These are phyloP conservation scores for Aureobasidium uvarum DNA, from an alignment of 2,329 filamentous ascomycete species.

Conservation along the genomic window DNA sequence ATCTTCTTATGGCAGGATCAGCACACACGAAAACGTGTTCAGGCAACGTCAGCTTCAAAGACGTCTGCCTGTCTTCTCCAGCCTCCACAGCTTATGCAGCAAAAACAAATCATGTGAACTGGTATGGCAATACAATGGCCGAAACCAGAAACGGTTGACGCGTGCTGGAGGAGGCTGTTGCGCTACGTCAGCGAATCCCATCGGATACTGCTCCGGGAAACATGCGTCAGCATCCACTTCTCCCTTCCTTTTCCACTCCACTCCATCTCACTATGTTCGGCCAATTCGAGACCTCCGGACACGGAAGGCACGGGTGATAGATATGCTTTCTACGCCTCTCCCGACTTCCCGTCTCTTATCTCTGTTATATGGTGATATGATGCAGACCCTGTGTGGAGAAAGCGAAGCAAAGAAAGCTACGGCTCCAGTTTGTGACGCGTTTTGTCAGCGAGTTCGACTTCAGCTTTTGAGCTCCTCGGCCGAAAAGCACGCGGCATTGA, in stretches of 20 bases:
- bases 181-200: not conserved
- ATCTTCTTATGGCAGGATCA: conserved; percentile 5
- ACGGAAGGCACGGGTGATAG: conserved; percentile 11
- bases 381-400: conserved; percentile 10
- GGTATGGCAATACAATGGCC: not conserved
- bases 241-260: not conserved
- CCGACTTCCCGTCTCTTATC: conserved; percentile 14
- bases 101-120: not conserved
- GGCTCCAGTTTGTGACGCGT: conserved; percentile 13
- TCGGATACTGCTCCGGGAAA: conserved; percentile 1
- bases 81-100: not conserved
- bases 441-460: conserved; percentile 6
- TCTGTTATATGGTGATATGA: not conserved
- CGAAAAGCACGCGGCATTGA: not conserved
- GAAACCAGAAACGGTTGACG: conserved; percentile 9
- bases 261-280: conserved; percentile 7
- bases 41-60: conserved; percentile 12
- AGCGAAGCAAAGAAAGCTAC: conserved; percentile 2
- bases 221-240: not conserved
- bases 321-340: conserved; percentile 2
- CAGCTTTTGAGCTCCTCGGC: not conserved
- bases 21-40: conserved; percentile 10
- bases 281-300: conserved; percentile 7
- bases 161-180: not conserved
- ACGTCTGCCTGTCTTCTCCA: conserved; percentile 5